Evolutionary conservation across 345 rosid species (phyloP).

Genomic region (Citrus sp.): DNA sequence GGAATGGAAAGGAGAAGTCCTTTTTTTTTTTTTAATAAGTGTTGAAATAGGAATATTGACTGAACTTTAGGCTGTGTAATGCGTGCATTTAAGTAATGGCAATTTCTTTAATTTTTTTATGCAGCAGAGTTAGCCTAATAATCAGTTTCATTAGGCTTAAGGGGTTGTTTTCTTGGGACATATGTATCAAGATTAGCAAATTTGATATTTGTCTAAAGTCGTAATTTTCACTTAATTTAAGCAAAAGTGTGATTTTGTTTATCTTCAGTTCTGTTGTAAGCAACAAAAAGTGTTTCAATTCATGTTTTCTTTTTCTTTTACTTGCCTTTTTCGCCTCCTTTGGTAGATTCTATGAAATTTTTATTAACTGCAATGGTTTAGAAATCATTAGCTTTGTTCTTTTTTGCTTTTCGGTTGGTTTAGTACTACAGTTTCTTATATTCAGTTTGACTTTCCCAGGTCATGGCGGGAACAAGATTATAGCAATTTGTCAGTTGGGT

Average conservation of each 20-base stretch:
- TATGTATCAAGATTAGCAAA: neutral
- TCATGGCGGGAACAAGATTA: constrained; percentile 61
- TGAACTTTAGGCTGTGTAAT: no score
- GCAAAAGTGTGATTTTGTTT: neutral
- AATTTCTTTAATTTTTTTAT: no score
- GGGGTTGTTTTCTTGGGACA: neutral
- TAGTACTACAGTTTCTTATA: neutral
- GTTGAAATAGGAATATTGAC: no score
- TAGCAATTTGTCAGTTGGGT: constrained; percentile 66
- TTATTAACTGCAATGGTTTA: neutral
- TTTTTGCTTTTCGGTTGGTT: neutral
- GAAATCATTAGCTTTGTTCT: neutral
- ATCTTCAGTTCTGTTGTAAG: neutral
- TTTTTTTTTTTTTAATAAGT: no score
- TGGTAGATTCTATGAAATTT: no score
- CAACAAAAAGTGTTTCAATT: neutral
- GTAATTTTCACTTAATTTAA: neutral
- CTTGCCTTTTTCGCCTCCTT: no score
- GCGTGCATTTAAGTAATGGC: no score
- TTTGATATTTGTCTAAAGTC: neutral
- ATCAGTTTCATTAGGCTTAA: neutral
- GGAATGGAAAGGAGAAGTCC: neutral
- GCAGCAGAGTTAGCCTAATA: no score
- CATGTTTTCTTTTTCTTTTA: neutral
- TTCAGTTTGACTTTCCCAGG: constrained; percentile 23